Evolutionary conservation across 106 monocot species (phyloP), one percentile per base, ranked within the genome.

Genomic region (Alisma plantagoaquatica): DNA sequence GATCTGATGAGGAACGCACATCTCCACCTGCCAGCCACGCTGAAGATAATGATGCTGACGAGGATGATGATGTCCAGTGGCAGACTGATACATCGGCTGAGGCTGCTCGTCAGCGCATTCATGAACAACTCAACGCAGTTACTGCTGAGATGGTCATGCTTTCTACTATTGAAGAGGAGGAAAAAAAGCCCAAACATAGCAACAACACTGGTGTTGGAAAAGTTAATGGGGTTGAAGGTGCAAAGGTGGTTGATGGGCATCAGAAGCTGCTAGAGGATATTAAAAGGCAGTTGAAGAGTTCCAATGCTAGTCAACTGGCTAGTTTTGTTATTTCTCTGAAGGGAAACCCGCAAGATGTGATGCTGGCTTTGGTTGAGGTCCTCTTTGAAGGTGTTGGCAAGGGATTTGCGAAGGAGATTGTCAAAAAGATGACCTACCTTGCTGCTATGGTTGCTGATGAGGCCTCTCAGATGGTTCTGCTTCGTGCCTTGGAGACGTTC

Each of bases 341-440:
- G 0, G 65, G 53, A 1, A 29, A 74, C 30, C 52, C 71, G 5
- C 68, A 74, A 53, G 78, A 87, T 26, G 60, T 48, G 0, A 81
- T 75, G 68, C 38, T 27, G 17, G 81, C 81, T 10, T 41, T 87
- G 5, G 61, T 87, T 24, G 77, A 71, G 23, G 86, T 81, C 0
- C 55, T 81, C 12, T 81, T 87, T 71, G 74, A 64, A 2, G 77
- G 81, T 14, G 68, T 29, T 1, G 77, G 77, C 1, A 87, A 87
- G 59, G 86, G 86, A 4, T 81, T 87, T 27, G 53, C 81, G 2
- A 88, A 79, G 60, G 75, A 82, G 50, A 76, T 79, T 16, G 65
- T 28, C 35, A 88, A 73, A 61, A 78, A 76, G 59, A 63, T 65
- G 57, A 67, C 61, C 0, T 79, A 73, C 48, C 22, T 88, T 10